Conservation (phyloP, 176 grass and related monocot species). For the Zea luxurians region DNA sequence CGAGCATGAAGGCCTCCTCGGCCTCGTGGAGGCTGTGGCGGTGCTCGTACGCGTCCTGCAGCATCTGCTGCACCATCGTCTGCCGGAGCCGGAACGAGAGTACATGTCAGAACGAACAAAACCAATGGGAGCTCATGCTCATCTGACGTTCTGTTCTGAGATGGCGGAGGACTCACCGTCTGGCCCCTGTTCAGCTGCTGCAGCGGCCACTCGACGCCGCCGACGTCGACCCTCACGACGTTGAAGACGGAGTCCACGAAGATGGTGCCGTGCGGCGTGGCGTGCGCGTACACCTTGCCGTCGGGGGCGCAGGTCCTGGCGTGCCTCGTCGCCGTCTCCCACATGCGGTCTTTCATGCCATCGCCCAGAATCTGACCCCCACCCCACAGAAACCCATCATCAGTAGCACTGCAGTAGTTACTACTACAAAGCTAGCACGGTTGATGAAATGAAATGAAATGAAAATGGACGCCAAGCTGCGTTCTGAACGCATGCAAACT, state of each 20-base stretch:
- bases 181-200: slow-evolving; percentile 41
- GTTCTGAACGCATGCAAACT: neutral
- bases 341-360: slow-evolving; percentile 83
- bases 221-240: slow-evolving; percentile 28
- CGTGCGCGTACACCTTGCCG: slow-evolving; percentile 54
- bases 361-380: slow-evolving; percentile 61
- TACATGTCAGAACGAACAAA: neutral
- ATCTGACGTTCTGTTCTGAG: neutral
- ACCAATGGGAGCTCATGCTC: neutral
- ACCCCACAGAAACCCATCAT: slow-evolving; percentile 3
- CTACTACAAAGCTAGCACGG: neutral
- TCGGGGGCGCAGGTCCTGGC: slow-evolving; percentile 54
- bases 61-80: slow-evolving; percentile 35
- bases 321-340: slow-evolving; percentile 58
- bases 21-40: slow-evolving; percentile 39
- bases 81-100: neutral
- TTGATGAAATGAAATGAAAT: neutral
- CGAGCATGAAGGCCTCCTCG: slow-evolving; percentile 12
- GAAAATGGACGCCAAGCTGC: neutral
- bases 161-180: slow-evolving; percentile 8
- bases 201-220: slow-evolving; percentile 1
- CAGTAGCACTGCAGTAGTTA: neutral
- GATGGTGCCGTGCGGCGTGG: slow-evolving; percentile 18
- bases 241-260: slow-evolving; percentile 54
- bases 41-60: slow-evolving; percentile 47